phyloP scores from a whole-genome alignment of 108 stramenopile species.

The Parmales sp. region DNA sequence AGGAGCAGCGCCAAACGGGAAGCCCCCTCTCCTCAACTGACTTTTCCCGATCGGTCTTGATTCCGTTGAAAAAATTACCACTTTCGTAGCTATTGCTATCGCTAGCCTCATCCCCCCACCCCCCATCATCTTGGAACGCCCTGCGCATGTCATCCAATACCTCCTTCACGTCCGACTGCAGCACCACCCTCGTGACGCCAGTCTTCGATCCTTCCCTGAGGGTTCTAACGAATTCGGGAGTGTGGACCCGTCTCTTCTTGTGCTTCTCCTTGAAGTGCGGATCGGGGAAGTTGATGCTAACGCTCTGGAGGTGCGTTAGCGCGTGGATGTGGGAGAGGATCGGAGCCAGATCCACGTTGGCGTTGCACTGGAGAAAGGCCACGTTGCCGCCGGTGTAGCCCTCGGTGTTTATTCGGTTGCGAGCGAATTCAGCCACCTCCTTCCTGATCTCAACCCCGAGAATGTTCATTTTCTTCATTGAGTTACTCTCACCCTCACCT shows the following conservation, averaged over 20 bases:
- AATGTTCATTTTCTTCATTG: conserved; percentile 49
- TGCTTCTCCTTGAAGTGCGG: conserved; percentile 74
- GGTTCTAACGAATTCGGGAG: conserved; percentile 45
- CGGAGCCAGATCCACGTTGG: conserved; percentile 74
- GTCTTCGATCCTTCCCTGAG: conserved; percentile 29
- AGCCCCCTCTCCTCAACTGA: too few relatives aligned
- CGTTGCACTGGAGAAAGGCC: conserved; percentile 75
- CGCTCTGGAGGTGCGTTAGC: conserved; percentile 28
- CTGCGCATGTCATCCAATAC: conserved; percentile 70
- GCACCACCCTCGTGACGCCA: conserved; percentile 42
- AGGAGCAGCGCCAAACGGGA: too few relatives aligned
- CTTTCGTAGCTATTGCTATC: conserved; percentile 33
- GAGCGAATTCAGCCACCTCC: conserved; percentile 53
- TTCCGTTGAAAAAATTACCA: conserved; percentile 58
- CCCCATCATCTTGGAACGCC: conserved; percentile 42
- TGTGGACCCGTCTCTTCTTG: conserved; percentile 69
- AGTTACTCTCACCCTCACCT: conserved; percentile 18
- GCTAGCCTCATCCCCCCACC: background rate
- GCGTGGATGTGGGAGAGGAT: conserved; percentile 39
- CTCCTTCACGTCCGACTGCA: conserved; percentile 65
- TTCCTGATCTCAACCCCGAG: conserved; percentile 79
- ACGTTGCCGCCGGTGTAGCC: conserved; percentile 28
- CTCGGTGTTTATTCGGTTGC: conserved; percentile 12
- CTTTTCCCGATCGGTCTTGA: too few relatives aligned
- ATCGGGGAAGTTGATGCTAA: conserved; percentile 80